Base-by-base conservation (phyloP, 1,139 yeast genomes). In the Ashbya aceris region DNA sequence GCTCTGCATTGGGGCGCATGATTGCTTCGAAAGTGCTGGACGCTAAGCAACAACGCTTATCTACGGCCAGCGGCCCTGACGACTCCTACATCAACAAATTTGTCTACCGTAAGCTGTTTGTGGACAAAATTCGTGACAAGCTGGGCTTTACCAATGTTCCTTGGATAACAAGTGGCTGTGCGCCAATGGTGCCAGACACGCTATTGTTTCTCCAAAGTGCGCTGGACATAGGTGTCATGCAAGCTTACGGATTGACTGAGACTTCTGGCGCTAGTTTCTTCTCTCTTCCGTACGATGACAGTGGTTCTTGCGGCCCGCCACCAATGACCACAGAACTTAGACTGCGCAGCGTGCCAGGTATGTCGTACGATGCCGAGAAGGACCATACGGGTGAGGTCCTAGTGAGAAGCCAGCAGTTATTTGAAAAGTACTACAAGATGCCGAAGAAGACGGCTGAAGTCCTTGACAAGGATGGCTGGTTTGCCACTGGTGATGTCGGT, bases 171-270 rank as follows among this genome's bases (percentile, higher is more conserved):
- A 69, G 80, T 26, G 94, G 94, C 1, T 79, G 87, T 29, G 94
- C 94, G 4, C 93, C 94, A 14, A 74, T 83, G 43, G 65, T 82
- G 17, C 69, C 73, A 14, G 76, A 73, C 30, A 78, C 85, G 8
- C 64, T 79, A 38, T 62, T 67, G 41, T 82, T 81, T 56, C 62
- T 83, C 54, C 77, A 74, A 55, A 75, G 78, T n/a, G 71, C 79
- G 1, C 67, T 83, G 34, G 75, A 74, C 40, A 59, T 73, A 43
- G 82, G 81, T 17, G 56, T 82, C 42, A 60, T 68, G 30, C 89
- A 83, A 61, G 93, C 93, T 17, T 83, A 83, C 58, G 94, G 94
- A 1, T 66, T 80, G 46, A 83, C 93, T 3, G 94, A 83, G 59
- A 68, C 83, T 1, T 77, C 77, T 61, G 83, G 85, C 4, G 89